Evolutionary conservation across 345 rosid genomes (phyloP), one percentile per base, ranked within the genome.

Genomic region (Raphanus raphanistrum): DNA sequence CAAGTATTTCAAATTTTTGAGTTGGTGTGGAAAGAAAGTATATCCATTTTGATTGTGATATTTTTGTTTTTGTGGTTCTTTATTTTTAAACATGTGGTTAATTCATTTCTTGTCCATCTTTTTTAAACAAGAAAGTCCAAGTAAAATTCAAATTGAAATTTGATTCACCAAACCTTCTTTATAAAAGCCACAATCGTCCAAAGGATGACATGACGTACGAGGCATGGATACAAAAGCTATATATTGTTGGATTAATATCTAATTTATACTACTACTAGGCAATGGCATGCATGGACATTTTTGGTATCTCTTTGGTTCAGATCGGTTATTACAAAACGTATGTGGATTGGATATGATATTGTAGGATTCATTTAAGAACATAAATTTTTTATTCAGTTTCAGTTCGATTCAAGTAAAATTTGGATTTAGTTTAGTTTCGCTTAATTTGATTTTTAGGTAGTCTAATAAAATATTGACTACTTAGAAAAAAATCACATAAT

Each of bases 111-210:
- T 71, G 67, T 61, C 52, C 58, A 0, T 64, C 10, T n/a, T 62
- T 52, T 1, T n/a, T 11, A 2, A 43, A 43, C 0, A 43, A 33
- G 31, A 17, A 43, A 41, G 41, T 25, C 9, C 1, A 6, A 7
- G 43, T 5, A 65, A 72, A 71, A 78, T n/a, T 66, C 76, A 78
- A 78, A 71, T 43, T 43, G 63, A 72, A 72, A 12, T 77, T 77
- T 29, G 72, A 32, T 66, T 58, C 68, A 65, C 52, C 63, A 71
- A 64, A 41, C 7, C 48, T 71, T 35, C 9, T 63, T 12, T 21
- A 5, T 1, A 35, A 48, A n/a, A 5, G 55, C 67, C 21, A 29
- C 54, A 32, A 13, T 29, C 12, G 38, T 25, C 72, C 41, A 72
- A 32, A 43, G 50, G 26, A 25, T 66, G 63, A 78, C 54, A 62